Evolutionary conservation across 2,329 filamentous ascomycete genomes (phyloP), one percentile per base, ranked within the genome.

Genomic region (Trichoderma breve): DNA sequence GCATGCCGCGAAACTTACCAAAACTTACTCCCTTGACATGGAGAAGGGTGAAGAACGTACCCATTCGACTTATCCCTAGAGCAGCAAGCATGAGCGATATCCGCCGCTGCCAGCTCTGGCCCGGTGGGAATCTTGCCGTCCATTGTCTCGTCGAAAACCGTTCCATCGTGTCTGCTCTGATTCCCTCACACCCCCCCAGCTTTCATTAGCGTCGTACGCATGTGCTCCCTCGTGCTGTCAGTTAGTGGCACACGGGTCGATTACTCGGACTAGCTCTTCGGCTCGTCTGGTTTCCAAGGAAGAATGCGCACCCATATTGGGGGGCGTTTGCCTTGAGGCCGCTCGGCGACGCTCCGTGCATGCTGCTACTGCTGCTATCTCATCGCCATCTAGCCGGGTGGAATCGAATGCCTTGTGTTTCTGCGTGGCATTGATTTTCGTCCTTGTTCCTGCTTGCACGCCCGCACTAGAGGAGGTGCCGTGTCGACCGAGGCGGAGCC

Each of bases 391-490:
- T 62, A 7, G 36, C 69, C 51, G 57, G 39, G 69, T 61, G 64
- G 60, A 57, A 65, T 65, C 60, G 61, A 65, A 57, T 18, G 58
- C 55, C 53, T 62, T 66, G 32, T 47, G 51, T 55, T 47, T 71
- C 70, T 60, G 70, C 63, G 70, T 61, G 62, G 62, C 63, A 66
- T 67, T 71, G 60, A 67, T 58, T 58, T 64, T 70, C 36, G 70
- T 72, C 64, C 63, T 63, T 69, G 71, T 75, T 69, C 67, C 74
- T 74, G 65, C 64, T 70, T 67, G 36, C 72, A 73, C 75, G 74
- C 74, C 75, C 74, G 74, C 75, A 76, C 75, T 76, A 76, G 71
- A 73, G 74, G 72, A 74, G 71, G 72, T 76, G 73, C 74, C 74
- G 73, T 72, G 71, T 74, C 72, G 73, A 73, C 72, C 72, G 74